Percentiles rank a stretch among this genome's conserved stretches.
phyloP scores from a whole-genome alignment of 2,329 filamentous ascomycete genomes.

The Nemania sp. region DNA sequence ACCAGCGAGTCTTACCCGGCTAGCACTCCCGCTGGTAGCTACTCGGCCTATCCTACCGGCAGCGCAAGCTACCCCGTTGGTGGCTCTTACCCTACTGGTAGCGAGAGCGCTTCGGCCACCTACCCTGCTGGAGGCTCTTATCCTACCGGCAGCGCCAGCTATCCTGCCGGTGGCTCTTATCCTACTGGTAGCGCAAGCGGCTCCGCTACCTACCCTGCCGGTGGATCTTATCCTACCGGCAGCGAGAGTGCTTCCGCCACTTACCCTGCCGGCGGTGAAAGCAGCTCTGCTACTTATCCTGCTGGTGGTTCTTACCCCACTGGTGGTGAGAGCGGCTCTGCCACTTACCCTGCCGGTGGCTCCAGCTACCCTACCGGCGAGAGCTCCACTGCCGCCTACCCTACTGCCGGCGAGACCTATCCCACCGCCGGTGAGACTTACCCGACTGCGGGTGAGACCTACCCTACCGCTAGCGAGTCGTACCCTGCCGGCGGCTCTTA shows the following conservation, averaged over 20 bases:
- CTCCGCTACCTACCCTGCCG: slow-evolving; percentile 7
- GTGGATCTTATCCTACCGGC: slow-evolving; percentile 7
- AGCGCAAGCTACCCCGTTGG: neutral
- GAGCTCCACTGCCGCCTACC: slow-evolving; percentile 7
- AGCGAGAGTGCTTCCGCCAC: neutral
- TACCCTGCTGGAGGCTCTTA: slow-evolving; percentile 6
- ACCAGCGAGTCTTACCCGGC: neutral
- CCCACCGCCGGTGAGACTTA: neutral
- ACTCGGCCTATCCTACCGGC: neutral
- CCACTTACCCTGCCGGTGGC: neutral
- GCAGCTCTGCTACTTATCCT: slow-evolving; percentile 2
- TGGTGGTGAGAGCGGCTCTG: neutral
- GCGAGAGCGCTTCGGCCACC: too few species aligned
- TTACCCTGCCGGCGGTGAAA: neutral
- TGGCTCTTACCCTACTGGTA: slow-evolving; percentile 4
- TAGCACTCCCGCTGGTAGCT: neutral
- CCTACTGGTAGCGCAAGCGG: slow-evolving; percentile 3
- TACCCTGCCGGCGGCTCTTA: neutral
- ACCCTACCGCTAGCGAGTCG: slow-evolving; percentile 7
- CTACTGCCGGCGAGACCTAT: slow-evolving; percentile 6
- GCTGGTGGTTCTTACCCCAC: slow-evolving; percentile 1
- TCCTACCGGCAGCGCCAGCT: slow-evolving; percentile 2
- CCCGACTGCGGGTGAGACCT: slow-evolving; percentile 8
- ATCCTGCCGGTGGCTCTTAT: slow-evolving; percentile 4
- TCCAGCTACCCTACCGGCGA: neutral